Base-by-base conservation (phyloP, 306 rosid species). In the Cyclanthera cordifolia region DNA sequence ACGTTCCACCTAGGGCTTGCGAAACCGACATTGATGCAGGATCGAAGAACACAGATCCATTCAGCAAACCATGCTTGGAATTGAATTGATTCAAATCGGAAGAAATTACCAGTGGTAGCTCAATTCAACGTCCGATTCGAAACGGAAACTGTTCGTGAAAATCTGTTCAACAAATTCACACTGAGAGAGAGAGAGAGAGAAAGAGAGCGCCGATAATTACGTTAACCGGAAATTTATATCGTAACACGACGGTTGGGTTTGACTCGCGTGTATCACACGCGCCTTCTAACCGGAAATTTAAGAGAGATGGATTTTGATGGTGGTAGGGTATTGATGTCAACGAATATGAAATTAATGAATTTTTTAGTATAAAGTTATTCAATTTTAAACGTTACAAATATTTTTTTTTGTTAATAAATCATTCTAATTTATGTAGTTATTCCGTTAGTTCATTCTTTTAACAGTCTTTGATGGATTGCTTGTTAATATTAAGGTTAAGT, bases 1-100 rank as follows among this genome's bases (percentile, higher is more conserved):
- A 87, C 6, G 83, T 43, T 7, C 99, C 99, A 65, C 96, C 96
- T 20, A 93, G 90, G 77, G 96, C 83, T 87, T 86, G 91, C 52
- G 96, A 93, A 59, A 84, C 79, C 54, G 99, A 87, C 99, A 93
- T 93, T 82, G 71, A 66, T 73, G 70, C 20, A 3, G 74, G 51
- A 76, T 77, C 80, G 53, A 69, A 19, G 69, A 74, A 58, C 28
- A 48, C 72, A 70, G 41, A 72, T 27, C 67, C 80, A 78, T 75
- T 73, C 59, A 63, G 72, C 47, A 56, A 74, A 24, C 1, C 70
- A 66, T 66, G 12, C 16, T 66, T 9, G 54, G 4, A 41, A 5
- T 5, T 21, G 54, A 27, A 66, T 24, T 66, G 32, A 53, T 45
- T 23, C 16, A 15, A 53, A 66, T 23, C 16, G 24, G 14, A 30